Conservation (phyloP, 768 basidiomycete genomes). For the Leucocoprinus leucothites region DNA sequence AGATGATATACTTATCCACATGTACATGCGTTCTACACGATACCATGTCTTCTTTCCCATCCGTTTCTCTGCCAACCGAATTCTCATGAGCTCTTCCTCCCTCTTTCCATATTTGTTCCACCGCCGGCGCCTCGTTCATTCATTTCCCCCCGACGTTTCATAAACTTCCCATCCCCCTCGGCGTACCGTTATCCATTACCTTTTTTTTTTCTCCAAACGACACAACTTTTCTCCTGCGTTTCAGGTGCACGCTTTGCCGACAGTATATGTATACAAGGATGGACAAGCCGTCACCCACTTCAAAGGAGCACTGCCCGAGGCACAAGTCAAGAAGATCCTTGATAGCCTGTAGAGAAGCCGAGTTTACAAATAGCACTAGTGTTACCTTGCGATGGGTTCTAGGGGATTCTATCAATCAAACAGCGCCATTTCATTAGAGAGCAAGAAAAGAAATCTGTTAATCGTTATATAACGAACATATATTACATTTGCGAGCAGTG, state of each 20-base stretch:
- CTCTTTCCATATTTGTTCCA: not conserved
- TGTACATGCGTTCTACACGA: not conserved
- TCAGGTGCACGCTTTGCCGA: conserved; percentile 75
- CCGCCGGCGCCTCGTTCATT: not conserved
- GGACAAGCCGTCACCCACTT: conserved; percentile 61
- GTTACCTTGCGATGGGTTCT: not conserved
- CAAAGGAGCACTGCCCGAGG: conserved; percentile 52
- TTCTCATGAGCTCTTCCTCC: conserved; percentile 7
- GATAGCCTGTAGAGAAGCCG: conserved; percentile 32
- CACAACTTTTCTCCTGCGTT: not conserved
- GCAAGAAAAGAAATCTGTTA: conserved; percentile 6
- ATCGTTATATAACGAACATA: conserved; percentile 11
- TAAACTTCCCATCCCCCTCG: not conserved
- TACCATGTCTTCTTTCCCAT: not conserved
- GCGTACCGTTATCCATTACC: not conserved
- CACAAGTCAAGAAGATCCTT: conserved; percentile 43
- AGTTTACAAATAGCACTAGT: too few species aligned
- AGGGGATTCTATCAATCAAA: conserved; percentile 1
- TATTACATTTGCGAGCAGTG: conserved; percentile 10
- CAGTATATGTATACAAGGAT: conserved; percentile 72
- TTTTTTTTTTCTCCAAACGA: not conserved
- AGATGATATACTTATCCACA: not conserved
- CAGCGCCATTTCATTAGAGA: not conserved
- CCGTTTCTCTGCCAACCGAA: not conserved
- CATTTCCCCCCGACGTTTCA: not conserved